Evolutionary conservation across 2,329 filamentous ascomycete genomes (phyloP).

Genomic region (Cladosporium sp.): DNA sequence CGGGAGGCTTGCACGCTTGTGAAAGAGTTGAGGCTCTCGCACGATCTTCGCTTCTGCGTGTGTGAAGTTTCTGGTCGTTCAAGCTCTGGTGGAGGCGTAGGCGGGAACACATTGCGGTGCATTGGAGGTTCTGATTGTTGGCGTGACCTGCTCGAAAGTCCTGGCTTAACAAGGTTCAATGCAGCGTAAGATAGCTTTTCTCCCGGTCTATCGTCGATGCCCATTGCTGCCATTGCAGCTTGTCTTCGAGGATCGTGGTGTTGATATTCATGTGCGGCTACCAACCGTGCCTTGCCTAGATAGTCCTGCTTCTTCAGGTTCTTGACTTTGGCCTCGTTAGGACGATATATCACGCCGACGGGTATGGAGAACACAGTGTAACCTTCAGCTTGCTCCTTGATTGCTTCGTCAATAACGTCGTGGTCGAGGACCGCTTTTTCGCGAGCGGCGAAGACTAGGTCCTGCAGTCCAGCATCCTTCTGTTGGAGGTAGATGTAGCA

Average conservation of each 20-base stretch:
- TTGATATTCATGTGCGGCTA: constrained; percentile 59
- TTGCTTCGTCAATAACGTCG: constrained; percentile 96
- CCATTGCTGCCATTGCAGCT: constrained; percentile 40
- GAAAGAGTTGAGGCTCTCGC: constrained; percentile 44
- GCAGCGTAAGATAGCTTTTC: constrained; percentile 90
- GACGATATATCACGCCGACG: constrained; percentile 89
- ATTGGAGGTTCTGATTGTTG: constrained; percentile 82
- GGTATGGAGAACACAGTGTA: constrained; percentile 99
- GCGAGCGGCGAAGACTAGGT: constrained; percentile 84
- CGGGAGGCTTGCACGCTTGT: constrained; percentile 34
- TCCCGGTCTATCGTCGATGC: constrained; percentile 72
- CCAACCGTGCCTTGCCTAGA: constrained; percentile 87
- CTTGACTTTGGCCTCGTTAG: constrained; percentile 96
- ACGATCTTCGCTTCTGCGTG: constrained; percentile 27
- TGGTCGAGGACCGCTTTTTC: constrained; percentile 96
- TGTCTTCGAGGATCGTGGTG: constrained; percentile 25
- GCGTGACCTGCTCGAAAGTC: constrained; percentile 67
- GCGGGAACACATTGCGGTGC: constrained; percentile 80
- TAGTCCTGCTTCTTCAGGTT: constrained; percentile 98
- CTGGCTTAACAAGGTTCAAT: constrained; percentile 86
- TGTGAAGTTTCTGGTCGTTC: constrained; percentile 45
- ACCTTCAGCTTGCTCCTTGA: constrained; percentile 88
- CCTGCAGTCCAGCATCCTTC: constrained; percentile 83
- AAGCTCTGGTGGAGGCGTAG: constrained; percentile 93
- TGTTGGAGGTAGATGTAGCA: constrained; percentile 98